Evolutionary conservation across 768 basidiomycete species (phyloP), one percentile per base, ranked within the genome.

Genomic region (Inosperma sp.): DNA sequence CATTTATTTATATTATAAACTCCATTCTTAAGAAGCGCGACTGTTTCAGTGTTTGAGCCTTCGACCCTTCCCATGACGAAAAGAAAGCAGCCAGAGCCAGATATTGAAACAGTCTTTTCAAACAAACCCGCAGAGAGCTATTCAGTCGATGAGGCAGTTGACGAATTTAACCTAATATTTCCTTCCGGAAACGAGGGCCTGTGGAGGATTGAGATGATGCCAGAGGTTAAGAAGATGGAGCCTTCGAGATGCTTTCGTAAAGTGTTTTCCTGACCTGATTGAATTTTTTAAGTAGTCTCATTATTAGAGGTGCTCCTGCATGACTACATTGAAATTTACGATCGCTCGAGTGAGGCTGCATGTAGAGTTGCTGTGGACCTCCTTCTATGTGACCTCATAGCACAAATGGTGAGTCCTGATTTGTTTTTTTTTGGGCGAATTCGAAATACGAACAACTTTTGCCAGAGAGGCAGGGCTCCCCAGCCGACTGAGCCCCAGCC

Each of bases 341-440:
- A 56, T 45, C 55, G 55, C 10, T 54, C 55, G 7, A 50, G 47
- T 41, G 30, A 43, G 35, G 54, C 48, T 19, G 55, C 37, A 42
- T 50, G 55, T 40, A 56, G 47, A 30, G 47, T 51, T 51, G 53
- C 47, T 43, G 14, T 56, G 13, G 40, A 56, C 35, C 29, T 56
- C 53, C 39, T 56, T 22, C 21, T 56, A 22, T 54, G 51, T 31
- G 55, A 56, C 19, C 55, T 45, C 22, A 37, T 51, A 47, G 45
- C 42, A 10, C 41, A 29, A 34, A 39, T 51, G 54, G 45, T 51
- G 36, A 40, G 43, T 47, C 39, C 2, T 13, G 13, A 3, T 17
- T 17, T 6, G 10, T n/a, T n/a, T n/a, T 10, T 41, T 17, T 41
- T n/a, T n/a, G n/a, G n/a, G n/a, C n/a, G n/a, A n/a, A n/a, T n/a